Evolutionary conservation across 768 basidiomycete species (phyloP), one percentile per base, ranked within the genome.

Genomic region (Chalciporus pseudorubinellus): DNA sequence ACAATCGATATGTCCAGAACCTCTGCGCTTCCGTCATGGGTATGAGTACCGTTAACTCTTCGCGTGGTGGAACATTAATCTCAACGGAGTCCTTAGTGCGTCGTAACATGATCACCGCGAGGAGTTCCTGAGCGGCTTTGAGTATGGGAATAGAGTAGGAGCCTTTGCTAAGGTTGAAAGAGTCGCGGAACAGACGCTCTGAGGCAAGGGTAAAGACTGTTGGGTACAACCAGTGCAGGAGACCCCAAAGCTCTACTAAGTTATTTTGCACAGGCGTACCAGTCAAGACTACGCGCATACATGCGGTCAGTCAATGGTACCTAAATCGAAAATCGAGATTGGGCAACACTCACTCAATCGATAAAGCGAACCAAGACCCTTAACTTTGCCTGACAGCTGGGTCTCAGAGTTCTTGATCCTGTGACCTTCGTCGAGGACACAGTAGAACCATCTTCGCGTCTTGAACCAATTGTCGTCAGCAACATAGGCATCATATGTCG

Each of bases 211-310:
- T 81, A 61, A 85, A 85, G 33, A 83, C 67, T 3, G 55, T 52
- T 4, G 83, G 82, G 57, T 78, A 79, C 16, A 85, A 70, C 77
- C 77, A 83, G 55, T 76, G 77, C 16, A 84, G 65, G 12, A 83
- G 65, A 20, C 73, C 61, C 83, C 80, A 82, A 14, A 84, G 70
- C 60, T 85, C 83, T 18, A 74, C 63, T 11, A 85, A 63, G 54
- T 85, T 80, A 56, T 85, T 85, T 59, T 89, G 87, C 0, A 89
- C 75, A 0, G 87, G 87, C 0, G 87, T 89, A 20, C 87, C 87
- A 0, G 84, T 87, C 51, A 89, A 70, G 52, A 89, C 82, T 82
- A 16, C 31, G 19, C 5, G 14, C 16, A 28, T 22, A 16, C 26
- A 14, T 12, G 8, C 13, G 29, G 19, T 59, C 18, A 45, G 36